phyloP scores from a whole-genome alignment of 1,284 basidiomycete genomes.

The Cryptococcus neoformans region DNA sequence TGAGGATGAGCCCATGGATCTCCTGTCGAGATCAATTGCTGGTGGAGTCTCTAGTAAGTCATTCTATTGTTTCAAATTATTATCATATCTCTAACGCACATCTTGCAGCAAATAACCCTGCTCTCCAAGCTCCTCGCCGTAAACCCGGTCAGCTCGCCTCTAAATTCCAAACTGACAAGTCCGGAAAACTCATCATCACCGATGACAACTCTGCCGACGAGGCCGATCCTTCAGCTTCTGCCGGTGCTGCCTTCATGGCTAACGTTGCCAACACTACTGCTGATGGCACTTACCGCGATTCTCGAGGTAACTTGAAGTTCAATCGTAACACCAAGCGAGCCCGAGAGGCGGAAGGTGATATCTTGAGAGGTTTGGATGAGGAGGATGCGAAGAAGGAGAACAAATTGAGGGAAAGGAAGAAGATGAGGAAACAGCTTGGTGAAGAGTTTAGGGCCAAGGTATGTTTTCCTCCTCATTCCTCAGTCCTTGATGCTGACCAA shows the following conservation, averaged over 20 bases:
- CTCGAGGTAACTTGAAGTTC: slow-evolving; percentile 84
- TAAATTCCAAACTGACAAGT: slow-evolving; percentile 82
- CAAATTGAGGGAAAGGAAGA: slow-evolving; percentile 57
- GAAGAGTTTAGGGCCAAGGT: slow-evolving; percentile 74
- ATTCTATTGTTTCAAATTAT: not conserved
- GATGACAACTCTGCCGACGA: slow-evolving; percentile 52
- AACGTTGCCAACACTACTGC: slow-evolving; percentile 62
- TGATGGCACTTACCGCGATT: slow-evolving; percentile 83
- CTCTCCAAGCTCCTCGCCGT: slow-evolving; percentile 55
- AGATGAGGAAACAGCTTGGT: slow-evolving; percentile 62
- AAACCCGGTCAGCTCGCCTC: slow-evolving; percentile 83
- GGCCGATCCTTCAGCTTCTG: slow-evolving; percentile 37
- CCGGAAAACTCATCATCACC: slow-evolving; percentile 86
- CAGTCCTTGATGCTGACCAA: slow-evolving; percentile 48
- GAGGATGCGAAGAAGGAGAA: slow-evolving; percentile 49
- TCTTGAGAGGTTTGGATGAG: slow-evolving; percentile 37
- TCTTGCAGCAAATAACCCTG: slow-evolving; percentile 54
- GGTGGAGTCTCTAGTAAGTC: slow-evolving; percentile 70
- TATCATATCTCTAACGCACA: not conserved
- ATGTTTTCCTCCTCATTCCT: slow-evolving; percentile 55
- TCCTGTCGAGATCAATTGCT: slow-evolving; percentile 73
- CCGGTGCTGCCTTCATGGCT: slow-evolving; percentile 80
- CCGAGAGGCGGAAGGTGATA: slow-evolving; percentile 57
- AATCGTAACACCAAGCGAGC: slow-evolving; percentile 95
- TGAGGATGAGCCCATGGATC: slow-evolving; percentile 93